These are phyloP conservation scores for Nicotiana rustica DNA, from an alignment of 305 asterid genomes.

Conservation along the genomic window DNA sequence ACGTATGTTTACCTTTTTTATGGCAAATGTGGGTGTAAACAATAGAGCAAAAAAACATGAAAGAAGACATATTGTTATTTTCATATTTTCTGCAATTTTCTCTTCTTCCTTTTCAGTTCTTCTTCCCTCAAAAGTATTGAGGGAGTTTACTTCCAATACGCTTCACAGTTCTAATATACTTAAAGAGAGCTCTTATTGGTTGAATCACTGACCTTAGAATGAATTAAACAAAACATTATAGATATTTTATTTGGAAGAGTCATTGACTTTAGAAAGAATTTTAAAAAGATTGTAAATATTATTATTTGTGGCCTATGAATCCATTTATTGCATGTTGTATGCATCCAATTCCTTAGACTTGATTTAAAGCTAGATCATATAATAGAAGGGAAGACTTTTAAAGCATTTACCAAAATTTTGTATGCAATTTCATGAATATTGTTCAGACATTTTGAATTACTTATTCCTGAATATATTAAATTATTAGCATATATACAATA, in stretches of 20 bases:
- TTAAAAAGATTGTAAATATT: neutral
- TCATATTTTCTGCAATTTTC: conserved; percentile 10
- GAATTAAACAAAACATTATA: neutral
- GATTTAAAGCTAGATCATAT: neutral
- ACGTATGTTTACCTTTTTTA: conserved; percentile 14
- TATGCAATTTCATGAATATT: neutral
- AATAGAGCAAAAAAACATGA: neutral
- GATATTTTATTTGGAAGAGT: conserved; percentile 22
- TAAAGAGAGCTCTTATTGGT: neutral
- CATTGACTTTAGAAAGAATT: conserved; percentile 10
- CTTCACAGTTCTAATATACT: neutral
- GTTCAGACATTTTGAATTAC: neutral
- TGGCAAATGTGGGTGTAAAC: conserved; percentile 28
- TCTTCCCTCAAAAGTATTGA: neutral
- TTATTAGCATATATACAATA: neutral
- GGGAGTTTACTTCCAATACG: neutral
- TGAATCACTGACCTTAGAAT: neutral
- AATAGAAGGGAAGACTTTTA: neutral
- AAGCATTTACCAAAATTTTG: neutral
- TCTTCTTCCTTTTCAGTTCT: neutral
- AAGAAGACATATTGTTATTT: conserved; percentile 13
- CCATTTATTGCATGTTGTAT: neutral
- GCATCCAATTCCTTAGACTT: neutral
- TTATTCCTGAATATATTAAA: neutral
- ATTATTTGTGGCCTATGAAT: neutral